phyloP scores from a whole-genome alignment of 345 rosid species.

The Eutrema japonicum region DNA sequence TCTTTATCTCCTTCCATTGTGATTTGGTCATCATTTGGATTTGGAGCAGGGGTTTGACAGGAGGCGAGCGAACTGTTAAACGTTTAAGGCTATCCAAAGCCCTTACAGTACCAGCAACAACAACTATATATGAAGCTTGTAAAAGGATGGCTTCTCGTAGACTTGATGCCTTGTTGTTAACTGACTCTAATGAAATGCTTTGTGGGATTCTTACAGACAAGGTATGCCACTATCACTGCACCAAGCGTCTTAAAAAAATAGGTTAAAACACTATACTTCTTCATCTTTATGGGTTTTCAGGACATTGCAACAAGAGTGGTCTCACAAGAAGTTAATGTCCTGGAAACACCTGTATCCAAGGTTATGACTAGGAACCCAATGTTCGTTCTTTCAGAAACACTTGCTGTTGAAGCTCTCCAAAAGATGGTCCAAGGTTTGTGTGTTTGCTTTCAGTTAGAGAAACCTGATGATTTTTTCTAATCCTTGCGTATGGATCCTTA shows the following conservation, averaged over 20 bases:
- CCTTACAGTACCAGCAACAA: slow-evolving; percentile 84
- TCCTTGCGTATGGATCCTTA: slow-evolving; percentile 15
- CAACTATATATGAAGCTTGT: slow-evolving; percentile 84
- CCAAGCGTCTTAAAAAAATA: not conserved
- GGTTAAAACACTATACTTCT: not conserved
- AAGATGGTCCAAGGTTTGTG: slow-evolving; percentile 96
- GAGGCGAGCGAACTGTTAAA: slow-evolving; percentile 84
- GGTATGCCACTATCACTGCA: slow-evolving; percentile 46
- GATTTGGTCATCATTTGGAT: slow-evolving; percentile 1
- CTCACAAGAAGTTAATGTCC: slow-evolving; percentile 76
- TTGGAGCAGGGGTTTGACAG: slow-evolving; percentile 72
- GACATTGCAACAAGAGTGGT: slow-evolving; percentile 90
- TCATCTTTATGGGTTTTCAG: slow-evolving; percentile 44
- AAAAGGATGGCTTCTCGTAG: slow-evolving; percentile 92
- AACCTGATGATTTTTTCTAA: not conserved
- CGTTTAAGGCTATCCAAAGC: slow-evolving; percentile 91
- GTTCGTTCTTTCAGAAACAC: slow-evolving; percentile 95
- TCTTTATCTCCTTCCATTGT: slow-evolving; percentile 4
- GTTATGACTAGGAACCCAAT: slow-evolving; percentile 96
- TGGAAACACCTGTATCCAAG: slow-evolving; percentile 91
- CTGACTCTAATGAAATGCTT: slow-evolving; percentile 90
- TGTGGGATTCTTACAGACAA: slow-evolving; percentile 99
- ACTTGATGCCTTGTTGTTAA: slow-evolving; percentile 90
- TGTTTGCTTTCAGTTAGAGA: slow-evolving; percentile 25
- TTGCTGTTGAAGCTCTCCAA: slow-evolving; percentile 97